Evolutionary conservation across 768 basidiomycete species (phyloP).

Genomic region (Suillus americanus): DNA sequence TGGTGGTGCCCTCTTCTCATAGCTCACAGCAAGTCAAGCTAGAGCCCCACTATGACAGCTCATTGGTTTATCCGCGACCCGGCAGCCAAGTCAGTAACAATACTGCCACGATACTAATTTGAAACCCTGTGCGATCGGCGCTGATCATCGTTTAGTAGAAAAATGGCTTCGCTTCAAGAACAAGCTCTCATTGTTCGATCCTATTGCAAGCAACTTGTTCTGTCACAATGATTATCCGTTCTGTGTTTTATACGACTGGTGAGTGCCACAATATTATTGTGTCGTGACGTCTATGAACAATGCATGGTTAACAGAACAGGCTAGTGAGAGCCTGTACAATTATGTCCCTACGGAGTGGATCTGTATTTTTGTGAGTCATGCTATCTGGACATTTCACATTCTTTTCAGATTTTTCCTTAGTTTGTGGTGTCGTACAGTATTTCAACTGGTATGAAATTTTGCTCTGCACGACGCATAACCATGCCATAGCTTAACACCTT

Average conservation of each 20-base stretch:
- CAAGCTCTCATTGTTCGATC: background rate
- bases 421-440: slow-evolving; percentile 42
- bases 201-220: background rate
- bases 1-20: background rate
- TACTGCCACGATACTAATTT: background rate
- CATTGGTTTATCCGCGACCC: background rate
- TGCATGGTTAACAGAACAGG: background rate
- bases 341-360: slow-evolving; percentile 42
- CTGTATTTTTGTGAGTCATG: slow-evolving; percentile 24
- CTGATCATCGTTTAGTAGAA: background rate
- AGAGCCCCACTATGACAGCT: background rate
- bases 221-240: background rate
- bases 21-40: background rate
- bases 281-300: background rate
- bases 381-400: background rate
- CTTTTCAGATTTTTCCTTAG: background rate
- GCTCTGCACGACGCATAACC: background rate
- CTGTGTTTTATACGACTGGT: background rate
- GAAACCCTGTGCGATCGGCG: background rate
- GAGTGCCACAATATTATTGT: background rate
- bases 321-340: slow-evolving; percentile 25
- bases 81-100: background rate
- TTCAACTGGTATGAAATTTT: slow-evolving; percentile 35
- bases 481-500: background rate
- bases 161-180: background rate